Evolutionary conservation across 148 eudicot species (phyloP), one percentile per base, ranked within the genome.

Genomic region (Spergularia bocconei): DNA sequence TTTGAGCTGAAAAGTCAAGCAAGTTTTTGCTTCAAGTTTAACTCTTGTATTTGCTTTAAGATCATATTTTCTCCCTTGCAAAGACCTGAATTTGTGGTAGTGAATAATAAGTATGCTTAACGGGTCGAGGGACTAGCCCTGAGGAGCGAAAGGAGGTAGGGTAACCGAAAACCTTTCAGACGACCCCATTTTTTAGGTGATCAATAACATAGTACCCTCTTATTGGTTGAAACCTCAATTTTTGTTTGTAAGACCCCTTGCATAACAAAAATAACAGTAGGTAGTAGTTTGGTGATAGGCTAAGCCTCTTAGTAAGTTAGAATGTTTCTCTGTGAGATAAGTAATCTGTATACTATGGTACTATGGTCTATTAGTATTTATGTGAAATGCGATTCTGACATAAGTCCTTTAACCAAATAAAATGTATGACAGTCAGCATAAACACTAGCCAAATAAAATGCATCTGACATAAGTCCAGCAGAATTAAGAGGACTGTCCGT

Each of bases 1-100:
- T 67, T 19, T 67, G 36, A 67, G 29, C 20, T 47, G 70, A 48
- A 19, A 67, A 48, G 70, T 12, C 56, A 67, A 47, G 25, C 70
- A 19, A 47, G 36, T 47, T 67, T 48, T 67, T 19, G 15, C 57
- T 67, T 20, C 3, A 48, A 20, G 57, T 48, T 2, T 21, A 20
- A 13, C 21, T 41, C 53, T 12, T 44, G 15, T 17, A 6, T 29
- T 23, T 67, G 48, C 70, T 20, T 48, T 20, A 48, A 21, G 17
- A 25, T 39, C 16, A 14, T 52, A 67, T 11, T 13, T 20, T 21
- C 56, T 21, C 20, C 13, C 44, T 14, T 66, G 29, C 10, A 12
- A 65, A n/a, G 9, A 13, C 53, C 69, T 10, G 8, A 10, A n/a
- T 65, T n/a, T 19, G 41, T 65, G 53, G n/a, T 39, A 16, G 15